Percentiles rank a stretch among this genome's conserved stretches.
phyloP scores from a whole-genome alignment of 2,329 filamentous ascomycete species.

The Penicillium occitanis region DNA sequence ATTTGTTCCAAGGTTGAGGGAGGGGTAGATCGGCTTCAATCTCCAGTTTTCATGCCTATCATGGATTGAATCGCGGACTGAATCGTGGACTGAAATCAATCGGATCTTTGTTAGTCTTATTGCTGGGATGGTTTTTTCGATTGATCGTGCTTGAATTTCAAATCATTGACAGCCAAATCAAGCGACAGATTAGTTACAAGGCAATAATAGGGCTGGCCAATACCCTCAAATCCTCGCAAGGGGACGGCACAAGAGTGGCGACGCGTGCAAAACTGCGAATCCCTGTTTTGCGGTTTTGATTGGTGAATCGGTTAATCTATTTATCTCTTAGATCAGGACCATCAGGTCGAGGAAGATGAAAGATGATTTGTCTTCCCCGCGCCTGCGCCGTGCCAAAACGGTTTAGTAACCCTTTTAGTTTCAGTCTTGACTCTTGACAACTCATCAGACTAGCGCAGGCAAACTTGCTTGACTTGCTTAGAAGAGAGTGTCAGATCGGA shows the following conservation, averaged over 20 bases:
- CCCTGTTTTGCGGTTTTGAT: neutral
- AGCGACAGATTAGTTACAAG: neutral
- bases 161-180: neutral
- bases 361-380: constrained; percentile 9
- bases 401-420: neutral
- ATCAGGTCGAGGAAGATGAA: neutral
- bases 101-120: neutral
- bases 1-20: constrained; percentile 5
- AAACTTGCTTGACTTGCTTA: neutral
- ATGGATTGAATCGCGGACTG: neutral
- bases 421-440: neutral
- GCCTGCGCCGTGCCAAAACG: neutral
- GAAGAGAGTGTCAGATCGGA: neutral
- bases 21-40: constrained; percentile 13
- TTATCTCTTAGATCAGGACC: neutral
- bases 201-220: neutral
- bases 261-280: neutral
- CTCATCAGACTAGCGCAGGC: constrained; percentile 4
- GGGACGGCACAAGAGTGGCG: neutral
- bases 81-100: neutral
- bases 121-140: neutral
- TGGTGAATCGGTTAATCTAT: constrained; percentile 1
- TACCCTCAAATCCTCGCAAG: neutral
- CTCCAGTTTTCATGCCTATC: constrained; percentile 9
- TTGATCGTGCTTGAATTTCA: neutral